phyloP scores from a whole-genome alignment of 148 eudicot genomes.

The Spergularia marina region DNA sequence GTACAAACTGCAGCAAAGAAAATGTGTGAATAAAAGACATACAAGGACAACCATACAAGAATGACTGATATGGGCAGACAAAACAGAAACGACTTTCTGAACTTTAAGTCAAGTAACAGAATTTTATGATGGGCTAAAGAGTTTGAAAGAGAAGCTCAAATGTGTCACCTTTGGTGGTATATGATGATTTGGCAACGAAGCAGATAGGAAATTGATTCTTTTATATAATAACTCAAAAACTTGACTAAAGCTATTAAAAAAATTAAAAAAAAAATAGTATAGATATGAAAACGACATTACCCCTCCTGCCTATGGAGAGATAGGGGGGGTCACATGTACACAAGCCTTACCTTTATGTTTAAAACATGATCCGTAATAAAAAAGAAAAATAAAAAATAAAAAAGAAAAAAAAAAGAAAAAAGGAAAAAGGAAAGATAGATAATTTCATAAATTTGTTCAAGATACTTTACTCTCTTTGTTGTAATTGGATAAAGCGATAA shows the following conservation, averaged over 20 bases:
- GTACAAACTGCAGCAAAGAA: constrained; percentile 53
- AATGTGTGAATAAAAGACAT: constrained; percentile 15
- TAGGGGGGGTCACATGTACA: too few species aligned
- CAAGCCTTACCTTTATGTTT: too few species aligned
- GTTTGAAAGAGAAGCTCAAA: background rate
- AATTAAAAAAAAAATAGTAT: background rate
- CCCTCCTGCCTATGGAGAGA: too few species aligned
- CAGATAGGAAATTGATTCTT: background rate
- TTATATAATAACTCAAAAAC: background rate
- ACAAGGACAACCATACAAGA: constrained; percentile 2
- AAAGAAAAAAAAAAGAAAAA: too few species aligned
- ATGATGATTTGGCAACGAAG: background rate
- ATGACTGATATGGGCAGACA: background rate
- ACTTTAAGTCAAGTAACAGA: background rate
- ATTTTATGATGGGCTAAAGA: background rate
- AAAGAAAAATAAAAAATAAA: too few species aligned
- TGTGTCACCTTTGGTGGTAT: background rate
- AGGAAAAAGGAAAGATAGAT: too few species aligned
- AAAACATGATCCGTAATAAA: too few species aligned
- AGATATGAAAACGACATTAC: too few species aligned
- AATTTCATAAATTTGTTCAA: too few species aligned
- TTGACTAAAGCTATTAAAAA: background rate
- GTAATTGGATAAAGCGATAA: too few species aligned
- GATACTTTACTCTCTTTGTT: too few species aligned
- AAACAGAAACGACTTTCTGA: background rate